Base-by-base conservation (phyloP, 441 rosid genomes). In the Euphorbia corollata region DNA sequence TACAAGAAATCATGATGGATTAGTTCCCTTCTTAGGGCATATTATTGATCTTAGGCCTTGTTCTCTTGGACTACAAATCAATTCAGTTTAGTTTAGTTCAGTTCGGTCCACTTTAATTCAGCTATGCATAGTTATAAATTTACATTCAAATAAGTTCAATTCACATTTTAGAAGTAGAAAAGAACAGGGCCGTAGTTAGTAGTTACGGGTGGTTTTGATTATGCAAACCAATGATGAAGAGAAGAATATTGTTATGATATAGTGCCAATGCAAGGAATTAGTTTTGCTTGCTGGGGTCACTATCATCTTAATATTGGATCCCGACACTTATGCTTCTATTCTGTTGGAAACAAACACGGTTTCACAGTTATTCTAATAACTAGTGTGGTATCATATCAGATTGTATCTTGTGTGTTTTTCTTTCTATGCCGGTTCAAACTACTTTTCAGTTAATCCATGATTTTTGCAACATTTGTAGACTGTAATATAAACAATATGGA, bases 261-360 rank as follows among this genome's bases (percentile, higher is more conserved):
- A 16, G 1, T 58, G 59, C 12, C 20, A 41, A 43, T 66, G 13
- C 22, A 36, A 59, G 54, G 20, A 61, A 10, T 39, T 50, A 15
- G 4, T 50, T 54, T 19, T 20, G 20, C 43, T n/a, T 50, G 18
- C 22, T 36, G 57, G 60, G 10, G 59, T 23, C 23, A 51, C 36
- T 48, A 10, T 59, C 0, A 53, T 59, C 58, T 39, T 45, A 15
- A 9, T 48, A 64, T 15, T 43, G 6, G 47, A 38, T 60, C 16
- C 57, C 34, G 36, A 45, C 59, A 68, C 16, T 68, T 32, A 12
- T 32, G 59, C 59, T 68, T 48, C 12, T 36, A 11, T 50, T 68
- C 18, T 1, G 65, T 34, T 22, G 59, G 51, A 59, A 50, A 60
- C 30, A 50, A 59, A 12, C 32, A 32, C 32, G 4, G 22, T 16